Evolutionary conservation across 2,329 filamentous ascomycete genomes (phyloP), one percentile per base, ranked within the genome.

Genomic region (Penicillium sp.): DNA sequence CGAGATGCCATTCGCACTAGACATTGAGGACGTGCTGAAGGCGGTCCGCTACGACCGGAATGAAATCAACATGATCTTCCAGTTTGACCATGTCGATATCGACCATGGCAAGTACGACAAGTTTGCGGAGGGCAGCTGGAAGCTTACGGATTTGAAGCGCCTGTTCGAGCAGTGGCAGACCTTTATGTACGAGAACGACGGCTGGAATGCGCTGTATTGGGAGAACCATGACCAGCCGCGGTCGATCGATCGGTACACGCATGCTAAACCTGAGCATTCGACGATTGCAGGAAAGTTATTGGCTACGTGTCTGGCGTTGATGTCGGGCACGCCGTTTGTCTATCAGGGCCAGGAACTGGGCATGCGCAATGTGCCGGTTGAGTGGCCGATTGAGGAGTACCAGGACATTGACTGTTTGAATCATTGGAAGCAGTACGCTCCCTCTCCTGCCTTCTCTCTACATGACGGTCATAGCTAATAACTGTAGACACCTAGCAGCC

Each of bases 41-140:
- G 78, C 77, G 6, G 84, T 89, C 2, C 77, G 77, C 2, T 79
- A 77, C 21, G 79, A 82, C 51, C 77, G 81, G 16, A 77, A 79
- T 30, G 84, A 89, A 65, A 71, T 89, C 46, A 85, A 82, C 67
- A 89, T 89, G 85, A 85, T 89, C 35, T 89, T 90, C 71, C 83
- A 88, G 63, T 90, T 90, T 65, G 86, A 89, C 61, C 79, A 85
- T 11, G 83, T 88, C 7, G 80, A 86, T 64, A 74, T 87, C 16
- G 86, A 82, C 3, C 75, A 81, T 47, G 82, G 68, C 5, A 52
- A 56, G 67, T 74, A 64, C 69, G 78, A 83, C 64, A 79, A 83
- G 55, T 83, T 81, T 35, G 72, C 74, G 7, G 75, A 68, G 4
- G 66, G 70, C 1, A 66, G 64, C 5, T 84, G 79, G 77, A 72